phyloP scores from a whole-genome alignment of 129 eudicot species.

The Flaveria bidentis region DNA sequence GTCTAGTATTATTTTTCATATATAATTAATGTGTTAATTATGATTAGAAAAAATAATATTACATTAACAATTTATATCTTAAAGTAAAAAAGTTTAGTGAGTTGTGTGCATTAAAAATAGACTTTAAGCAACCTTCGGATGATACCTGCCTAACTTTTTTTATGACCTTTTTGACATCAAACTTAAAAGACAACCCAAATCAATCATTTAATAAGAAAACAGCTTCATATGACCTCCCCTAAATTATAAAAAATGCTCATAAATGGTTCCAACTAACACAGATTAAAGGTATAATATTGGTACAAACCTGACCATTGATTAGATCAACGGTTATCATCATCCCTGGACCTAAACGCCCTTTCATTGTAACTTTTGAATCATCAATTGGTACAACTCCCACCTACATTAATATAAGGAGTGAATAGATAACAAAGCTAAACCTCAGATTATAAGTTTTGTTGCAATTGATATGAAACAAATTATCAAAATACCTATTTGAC shows the following conservation, averaged over 20 bases:
- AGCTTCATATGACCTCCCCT: neutral
- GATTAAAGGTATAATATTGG: neutral
- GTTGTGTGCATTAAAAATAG: slow-evolving; percentile 9
- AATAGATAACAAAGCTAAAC: neutral
- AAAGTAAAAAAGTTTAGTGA: neutral
- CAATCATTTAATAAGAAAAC: neutral
- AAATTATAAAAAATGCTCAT: neutral
- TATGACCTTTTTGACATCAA: neutral
- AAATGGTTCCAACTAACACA: slow-evolving; percentile 16
- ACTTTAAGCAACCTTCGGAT: neutral
- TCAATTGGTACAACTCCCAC: slow-evolving; percentile 96
- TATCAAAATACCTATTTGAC: slow-evolving; percentile 5
- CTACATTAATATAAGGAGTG: slow-evolving; percentile 38
- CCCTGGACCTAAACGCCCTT: slow-evolving; percentile 99
- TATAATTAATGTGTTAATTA: neutral
- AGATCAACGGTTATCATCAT: slow-evolving; percentile 97
- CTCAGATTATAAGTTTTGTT: neutral
- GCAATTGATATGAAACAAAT: neutral
- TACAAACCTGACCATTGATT: slow-evolving; percentile 83
- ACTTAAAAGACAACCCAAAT: neutral
- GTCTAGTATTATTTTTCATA: neutral
- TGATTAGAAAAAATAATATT: neutral
- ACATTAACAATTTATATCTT: neutral
- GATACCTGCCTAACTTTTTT: neutral
- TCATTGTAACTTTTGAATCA: slow-evolving; percentile 91